phyloP scores from a whole-genome alignment of 768 basidiomycete species.

The Boletus eberwhitei region DNA sequence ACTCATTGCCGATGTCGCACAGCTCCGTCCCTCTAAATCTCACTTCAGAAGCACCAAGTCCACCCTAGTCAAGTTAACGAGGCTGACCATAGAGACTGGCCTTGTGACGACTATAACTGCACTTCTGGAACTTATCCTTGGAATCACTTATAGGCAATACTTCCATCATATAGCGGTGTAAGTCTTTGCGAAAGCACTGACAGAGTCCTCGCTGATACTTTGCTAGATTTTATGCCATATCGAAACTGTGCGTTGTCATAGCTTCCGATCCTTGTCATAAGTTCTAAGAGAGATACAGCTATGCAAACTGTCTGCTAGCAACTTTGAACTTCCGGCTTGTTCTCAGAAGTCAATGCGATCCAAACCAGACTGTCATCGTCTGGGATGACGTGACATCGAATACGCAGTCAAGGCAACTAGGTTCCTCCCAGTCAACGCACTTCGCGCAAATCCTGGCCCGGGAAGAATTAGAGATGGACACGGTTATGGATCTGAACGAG shows the following conservation, averaged over 20 bases:
- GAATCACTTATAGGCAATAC: not conserved
- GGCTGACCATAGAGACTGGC: conserved; percentile 14
- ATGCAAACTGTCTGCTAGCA: conserved; percentile 14
- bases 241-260: conserved; percentile 3
- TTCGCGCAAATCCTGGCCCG: not conserved
- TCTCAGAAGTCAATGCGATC: not conserved
- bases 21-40: conserved; percentile 6
- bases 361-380: not conserved
- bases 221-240: not conserved
- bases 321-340: conserved; percentile 7
- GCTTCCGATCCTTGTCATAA: no score
- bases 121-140: conserved; percentile 9
- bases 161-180: conserved; percentile 9
- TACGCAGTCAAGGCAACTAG: not conserved
- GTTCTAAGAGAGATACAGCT: conserved; percentile 1
- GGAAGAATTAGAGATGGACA: not conserved
- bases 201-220: not conserved
- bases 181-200: not conserved
- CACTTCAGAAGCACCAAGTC: not conserved
- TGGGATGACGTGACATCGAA: not conserved
- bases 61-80: conserved; percentile 3
- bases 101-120: conserved; percentile 11
- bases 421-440: not conserved
- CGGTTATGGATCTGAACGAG: not conserved
- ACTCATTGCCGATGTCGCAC: not conserved